Evolutionary conservation across 345 rosid species (phyloP).

Genomic region (Eucalyptus cloeziana): DNA sequence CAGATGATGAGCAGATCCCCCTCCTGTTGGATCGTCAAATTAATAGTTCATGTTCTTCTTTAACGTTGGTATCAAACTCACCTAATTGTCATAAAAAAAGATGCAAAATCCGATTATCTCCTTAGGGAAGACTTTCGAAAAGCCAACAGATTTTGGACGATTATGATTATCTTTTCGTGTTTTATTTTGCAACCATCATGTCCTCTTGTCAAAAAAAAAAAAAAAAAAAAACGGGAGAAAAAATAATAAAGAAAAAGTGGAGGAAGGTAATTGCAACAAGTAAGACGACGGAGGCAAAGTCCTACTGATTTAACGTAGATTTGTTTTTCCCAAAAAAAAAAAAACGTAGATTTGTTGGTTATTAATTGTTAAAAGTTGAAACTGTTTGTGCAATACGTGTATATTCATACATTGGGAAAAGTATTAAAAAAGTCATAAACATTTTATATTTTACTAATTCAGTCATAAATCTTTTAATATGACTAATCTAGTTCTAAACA

Average conservation of each 20-base stretch:
- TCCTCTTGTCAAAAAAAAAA: not conserved
- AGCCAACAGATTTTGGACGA: not conserved
- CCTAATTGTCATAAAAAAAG: not conserved
- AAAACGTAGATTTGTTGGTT: not conserved
- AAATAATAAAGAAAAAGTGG: not conserved
- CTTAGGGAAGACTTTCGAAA: not conserved
- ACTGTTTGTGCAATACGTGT: not conserved
- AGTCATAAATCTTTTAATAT: rapidly evolving
- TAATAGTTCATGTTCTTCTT: too few species aligned
- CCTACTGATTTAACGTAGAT: not conserved
- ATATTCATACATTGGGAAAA: too few species aligned
- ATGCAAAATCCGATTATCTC: not conserved
- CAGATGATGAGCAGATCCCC: not conserved
- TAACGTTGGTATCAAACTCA: not conserved
- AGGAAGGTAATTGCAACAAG: not conserved
- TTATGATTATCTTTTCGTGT: not conserved
- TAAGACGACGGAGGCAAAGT: not conserved
- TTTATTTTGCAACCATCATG: not conserved
- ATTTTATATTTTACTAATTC: too few species aligned
- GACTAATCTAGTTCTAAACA: rapidly evolving
- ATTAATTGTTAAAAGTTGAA: not conserved
- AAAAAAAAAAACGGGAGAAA: rapidly evolving
- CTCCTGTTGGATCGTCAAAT: too few species aligned
- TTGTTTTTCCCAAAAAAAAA: too few species aligned
- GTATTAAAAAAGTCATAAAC: rapidly evolving